Evolutionary conservation across 768 basidiomycete species (phyloP).

Genomic region (Pleurotus giganteus): DNA sequence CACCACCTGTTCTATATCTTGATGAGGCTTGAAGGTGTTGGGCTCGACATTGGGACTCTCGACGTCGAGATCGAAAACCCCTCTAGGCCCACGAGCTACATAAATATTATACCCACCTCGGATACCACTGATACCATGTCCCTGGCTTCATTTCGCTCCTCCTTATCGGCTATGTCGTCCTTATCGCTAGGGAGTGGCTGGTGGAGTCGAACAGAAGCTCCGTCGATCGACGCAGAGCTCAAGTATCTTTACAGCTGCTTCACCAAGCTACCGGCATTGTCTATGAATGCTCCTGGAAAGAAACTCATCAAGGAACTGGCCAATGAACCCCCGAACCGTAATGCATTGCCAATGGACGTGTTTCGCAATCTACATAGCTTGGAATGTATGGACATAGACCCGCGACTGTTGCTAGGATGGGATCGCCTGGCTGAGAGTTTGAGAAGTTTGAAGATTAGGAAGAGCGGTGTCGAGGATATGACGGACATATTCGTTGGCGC

Average conservation of each 20-base stretch:
- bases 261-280: conserved; percentile 83
- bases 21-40: conserved; percentile 80
- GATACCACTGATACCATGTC: conserved; percentile 78
- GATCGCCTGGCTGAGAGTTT: conserved; percentile 71
- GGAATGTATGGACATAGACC: conserved; percentile 79
- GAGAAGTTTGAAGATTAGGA: conserved; percentile 69
- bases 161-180: conserved; percentile 71
- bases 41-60: conserved; percentile 73
- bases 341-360: conserved; percentile 74
- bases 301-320: conserved; percentile 68
- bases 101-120: conserved; percentile 48
- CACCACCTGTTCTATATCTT: conserved; percentile 88
- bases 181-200: conserved; percentile 72
- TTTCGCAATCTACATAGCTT: conserved; percentile 85
- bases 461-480: conserved; percentile 81
- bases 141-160: conserved; percentile 71
- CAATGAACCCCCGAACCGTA: conserved; percentile 66
- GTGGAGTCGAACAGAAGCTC: conserved; percentile 65
- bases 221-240: conserved; percentile 67
- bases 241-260: conserved; percentile 88
- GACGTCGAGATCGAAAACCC: conserved; percentile 75
- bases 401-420: conserved; percentile 81
- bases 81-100: conserved; percentile 74
- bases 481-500: conserved; percentile 73
- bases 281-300: conserved; percentile 60